Evolutionary conservation across 2,329 filamentous ascomycete species (phyloP).

Genomic region (Xylariaceae sp.): DNA sequence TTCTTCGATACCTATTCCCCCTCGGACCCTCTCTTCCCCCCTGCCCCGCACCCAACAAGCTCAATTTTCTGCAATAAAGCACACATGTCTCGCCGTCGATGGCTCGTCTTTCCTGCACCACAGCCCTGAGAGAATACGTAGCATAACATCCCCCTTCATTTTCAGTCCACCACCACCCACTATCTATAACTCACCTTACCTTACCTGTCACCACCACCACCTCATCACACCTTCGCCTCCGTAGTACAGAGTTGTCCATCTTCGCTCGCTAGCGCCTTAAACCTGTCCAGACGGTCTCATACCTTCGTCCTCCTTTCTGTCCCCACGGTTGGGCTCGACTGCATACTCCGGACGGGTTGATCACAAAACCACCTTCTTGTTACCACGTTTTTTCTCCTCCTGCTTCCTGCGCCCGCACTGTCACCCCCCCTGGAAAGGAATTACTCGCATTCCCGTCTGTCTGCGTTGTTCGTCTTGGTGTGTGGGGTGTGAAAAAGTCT

Average conservation of each 20-base stretch:
- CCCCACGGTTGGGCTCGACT: constrained; percentile 49
- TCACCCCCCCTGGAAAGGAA: constrained; percentile 24
- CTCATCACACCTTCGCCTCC: constrained; percentile 34
- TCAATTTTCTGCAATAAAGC: constrained; percentile 56
- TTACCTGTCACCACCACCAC: constrained; percentile 30
- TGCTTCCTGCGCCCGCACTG: constrained; percentile 20
- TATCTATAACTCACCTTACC: background rate
- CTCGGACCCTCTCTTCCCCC: constrained; percentile 16
- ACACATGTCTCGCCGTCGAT: constrained; percentile 57
- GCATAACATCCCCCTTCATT: constrained; percentile 40
- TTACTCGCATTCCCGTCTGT: constrained; percentile 25
- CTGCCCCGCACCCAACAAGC: constrained; percentile 46
- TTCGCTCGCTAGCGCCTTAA: constrained; percentile 32
- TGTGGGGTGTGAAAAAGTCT: constrained; percentile 27
- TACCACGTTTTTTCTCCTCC: constrained; percentile 27
- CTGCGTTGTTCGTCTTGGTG: constrained; percentile 21
- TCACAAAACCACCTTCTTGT: constrained; percentile 14
- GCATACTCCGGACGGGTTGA: constrained; percentile 38
- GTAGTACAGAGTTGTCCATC: constrained; percentile 37
- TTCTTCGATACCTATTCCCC: constrained; percentile 33
- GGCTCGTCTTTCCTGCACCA: constrained; percentile 46
- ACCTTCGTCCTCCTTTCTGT: constrained; percentile 32
- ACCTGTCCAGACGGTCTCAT: constrained; percentile 32
- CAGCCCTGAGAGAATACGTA: constrained; percentile 42
- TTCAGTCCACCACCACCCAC: background rate